These are phyloP conservation scores for Warburgia ugandensis DNA, from an alignment of 164 flowering plant genomes.

Conservation along the genomic window DNA sequence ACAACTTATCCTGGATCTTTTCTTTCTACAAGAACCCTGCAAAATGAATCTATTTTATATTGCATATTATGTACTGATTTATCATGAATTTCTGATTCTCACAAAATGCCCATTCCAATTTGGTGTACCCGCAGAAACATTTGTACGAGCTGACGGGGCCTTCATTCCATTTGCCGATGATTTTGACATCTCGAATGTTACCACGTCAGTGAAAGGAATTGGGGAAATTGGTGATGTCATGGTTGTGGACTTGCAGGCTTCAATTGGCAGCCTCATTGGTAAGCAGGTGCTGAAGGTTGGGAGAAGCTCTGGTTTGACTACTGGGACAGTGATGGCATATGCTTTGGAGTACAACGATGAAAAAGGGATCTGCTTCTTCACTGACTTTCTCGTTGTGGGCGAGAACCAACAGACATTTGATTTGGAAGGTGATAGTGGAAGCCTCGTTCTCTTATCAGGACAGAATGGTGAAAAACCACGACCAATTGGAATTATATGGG, in stretches of 20 bases:
- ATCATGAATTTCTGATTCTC: not conserved
- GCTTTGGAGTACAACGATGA: conserved; percentile 92
- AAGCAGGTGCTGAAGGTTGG: conserved; percentile 86
- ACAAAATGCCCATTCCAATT: conserved; percentile 12
- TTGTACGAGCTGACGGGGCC: conserved; percentile 94
- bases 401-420: conserved; percentile 92
- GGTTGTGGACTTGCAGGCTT: conserved; percentile 67
- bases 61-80: too few species aligned
- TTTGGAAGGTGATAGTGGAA: conserved; percentile 96
- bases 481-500: conserved; percentile 96
- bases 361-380: conserved; percentile 89
- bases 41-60: not conserved
- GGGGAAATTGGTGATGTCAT: conserved; percentile 79
- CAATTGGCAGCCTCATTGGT: conserved; percentile 69
- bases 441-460: conserved; percentile 72
- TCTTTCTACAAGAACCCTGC: not conserved
- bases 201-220: conserved; percentile 64
- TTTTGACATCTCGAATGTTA: conserved; percentile 56
- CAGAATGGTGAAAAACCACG: conserved; percentile 58
- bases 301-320: conserved; percentile 91
- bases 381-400: conserved; percentile 92
- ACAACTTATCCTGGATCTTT: too few species aligned
- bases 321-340: conserved; percentile 87
- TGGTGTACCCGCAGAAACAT: conserved; percentile 63
- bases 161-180: conserved; percentile 89